Evolutionary conservation across 2,329 filamentous ascomycete species (phyloP), one percentile per base, ranked within the genome.

Genomic region (Penicillium sp.): DNA sequence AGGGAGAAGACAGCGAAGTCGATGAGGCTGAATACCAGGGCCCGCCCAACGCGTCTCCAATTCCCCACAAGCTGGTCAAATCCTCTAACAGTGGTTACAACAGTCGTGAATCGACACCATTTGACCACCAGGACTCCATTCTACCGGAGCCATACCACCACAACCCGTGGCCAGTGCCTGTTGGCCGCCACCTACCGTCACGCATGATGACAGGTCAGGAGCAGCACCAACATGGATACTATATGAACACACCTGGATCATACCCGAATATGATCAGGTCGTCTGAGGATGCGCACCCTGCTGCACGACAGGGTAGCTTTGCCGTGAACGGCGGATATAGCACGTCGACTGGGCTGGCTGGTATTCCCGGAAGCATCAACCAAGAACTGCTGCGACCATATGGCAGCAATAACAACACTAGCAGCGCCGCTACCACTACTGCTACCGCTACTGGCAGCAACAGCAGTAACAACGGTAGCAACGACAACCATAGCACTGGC

Each of bases 181-280:
- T 1, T 85, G 81, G 74, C 76, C 81, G 50, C 72, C 75, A 50
- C 75, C 71, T 40, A 9, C 42, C 23, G 18, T n/a, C 50, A 24
- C 56, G 38, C 5, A 16, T 58, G 14, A 50, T 46, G 21, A 18
- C 50, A 5, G 24, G 33, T 14, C 18, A 40, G 5, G 50, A 54
- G 18, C 43, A 47, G 40, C 52, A 54, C 4, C 46, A 55, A 8
- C 23, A 40, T 28, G 38, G 45, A 16, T 26, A 30, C 21, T 57
- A 58, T 33, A 47, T 57, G 49, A 23, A 24, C 14, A n/a, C 70
- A 71, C 3, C 65, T 79, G 40, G 76, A 78, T 47, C 76, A 75
- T 56, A 38, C 45, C 18, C 72, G 67, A 50, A 40, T 49, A 61
- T 68, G n/a, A 62, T 70, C 43, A 63, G 65, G 11, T 62, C 69